Conservation (phyloP, 2,329 filamentous ascomycete genomes). For the Gnomoniopsis sp. region DNA sequence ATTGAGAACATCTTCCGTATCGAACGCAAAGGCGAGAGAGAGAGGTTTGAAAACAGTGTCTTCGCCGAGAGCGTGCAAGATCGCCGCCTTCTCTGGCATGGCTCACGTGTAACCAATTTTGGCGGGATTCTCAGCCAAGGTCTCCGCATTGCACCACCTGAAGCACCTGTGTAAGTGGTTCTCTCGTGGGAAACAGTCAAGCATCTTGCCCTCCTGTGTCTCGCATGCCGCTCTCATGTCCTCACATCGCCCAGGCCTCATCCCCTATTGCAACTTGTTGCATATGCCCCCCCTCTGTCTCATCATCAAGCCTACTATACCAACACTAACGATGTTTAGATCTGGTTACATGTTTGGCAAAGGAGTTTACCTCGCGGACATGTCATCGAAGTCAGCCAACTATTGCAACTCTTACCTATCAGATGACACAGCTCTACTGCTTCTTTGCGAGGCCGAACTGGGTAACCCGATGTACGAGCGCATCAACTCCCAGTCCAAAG, state of each 20-base stretch:
- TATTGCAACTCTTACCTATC: conserved; percentile 66
- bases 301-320: too few relatives aligned
- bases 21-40: conserved; percentile 67
- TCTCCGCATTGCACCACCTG: conserved; percentile 81
- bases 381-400: conserved; percentile 76
- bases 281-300: too few relatives aligned
- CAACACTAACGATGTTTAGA: not conserved
- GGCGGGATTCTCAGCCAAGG: conserved; percentile 85
- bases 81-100: conserved; percentile 81
- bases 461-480: conserved; percentile 71
- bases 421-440: conserved; percentile 67
- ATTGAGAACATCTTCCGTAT: conserved; percentile 80
- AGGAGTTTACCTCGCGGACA: conserved; percentile 84
- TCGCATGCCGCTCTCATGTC: too few relatives aligned
- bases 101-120: conserved; percentile 78
- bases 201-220: too few relatives aligned
- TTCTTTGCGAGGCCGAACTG: conserved; percentile 82
- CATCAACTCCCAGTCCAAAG: conserved; percentile 53
- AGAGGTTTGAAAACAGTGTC: conserved; percentile 60
- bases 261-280: too few relatives aligned
- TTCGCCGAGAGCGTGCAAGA: conserved; percentile 54
- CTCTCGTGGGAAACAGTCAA: too few relatives aligned
- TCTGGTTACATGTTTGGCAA: conserved; percentile 88
- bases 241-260: too few relatives aligned
- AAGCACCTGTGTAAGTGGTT: conserved; percentile 59